A percentile compares a stretch with the other conserved stretches of the same genome.
phyloP scores from a whole-genome alignment of 2,329 filamentous ascomycete genomes.

The Colletotrichum sp. region DNA sequence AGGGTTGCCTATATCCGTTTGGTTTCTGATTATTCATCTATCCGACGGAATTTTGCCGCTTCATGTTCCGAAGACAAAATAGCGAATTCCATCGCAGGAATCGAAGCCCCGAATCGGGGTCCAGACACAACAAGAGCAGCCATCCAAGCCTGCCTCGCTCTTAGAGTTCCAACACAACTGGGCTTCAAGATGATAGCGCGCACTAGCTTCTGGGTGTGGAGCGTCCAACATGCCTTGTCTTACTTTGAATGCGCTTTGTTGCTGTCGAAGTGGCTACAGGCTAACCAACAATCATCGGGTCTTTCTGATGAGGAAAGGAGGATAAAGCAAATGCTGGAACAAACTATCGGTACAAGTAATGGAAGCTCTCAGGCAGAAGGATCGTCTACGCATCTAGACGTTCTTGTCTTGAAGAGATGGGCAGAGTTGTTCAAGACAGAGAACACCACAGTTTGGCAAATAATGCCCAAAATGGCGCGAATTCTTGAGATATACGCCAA shows the following conservation, averaged over 20 bases:
- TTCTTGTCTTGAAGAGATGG: not conserved
- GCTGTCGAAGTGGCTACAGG: not conserved
- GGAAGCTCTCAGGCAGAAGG: not conserved
- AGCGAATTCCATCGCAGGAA: not conserved
- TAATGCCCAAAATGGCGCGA: not conserved
- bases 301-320: not conserved
- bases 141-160: not conserved
- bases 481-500: conserved; percentile 3
- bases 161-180: not conserved
- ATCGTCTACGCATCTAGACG: not conserved
- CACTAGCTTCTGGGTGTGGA: not conserved
- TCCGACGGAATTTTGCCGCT: not conserved
- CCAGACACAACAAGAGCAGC: not conserved
- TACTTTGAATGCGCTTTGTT: not conserved
- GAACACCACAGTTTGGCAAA: not conserved
- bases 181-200: not conserved
- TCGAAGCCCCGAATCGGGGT: not conserved
- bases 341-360: not conserved
- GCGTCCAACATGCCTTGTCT: not conserved
- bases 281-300: not conserved
- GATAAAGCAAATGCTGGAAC: not conserved
- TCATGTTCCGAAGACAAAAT: not conserved
- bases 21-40: not conserved
- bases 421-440: not conserved
- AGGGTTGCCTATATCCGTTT: not conserved